A percentile compares a stretch with the other conserved stretches of the same genome.
These are phyloP conservation scores for Linum tenue DNA, from an alignment of 345 rosid species.

Conservation along the genomic window DNA sequence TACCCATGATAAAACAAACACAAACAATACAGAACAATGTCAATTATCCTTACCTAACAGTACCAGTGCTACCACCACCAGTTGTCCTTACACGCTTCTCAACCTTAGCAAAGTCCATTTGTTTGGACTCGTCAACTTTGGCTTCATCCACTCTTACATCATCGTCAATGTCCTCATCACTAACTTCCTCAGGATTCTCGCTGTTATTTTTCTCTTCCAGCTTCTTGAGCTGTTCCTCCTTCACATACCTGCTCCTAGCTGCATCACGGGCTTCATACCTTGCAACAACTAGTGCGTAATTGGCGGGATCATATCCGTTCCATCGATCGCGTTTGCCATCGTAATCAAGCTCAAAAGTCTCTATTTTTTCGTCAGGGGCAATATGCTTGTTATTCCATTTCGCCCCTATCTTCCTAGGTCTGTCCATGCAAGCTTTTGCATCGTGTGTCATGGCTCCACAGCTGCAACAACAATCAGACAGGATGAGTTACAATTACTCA, in stretches of 20 bases:
- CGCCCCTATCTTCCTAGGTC: conserved; percentile 68
- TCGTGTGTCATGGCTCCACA: conserved; percentile 91
- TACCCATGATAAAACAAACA: not conserved
- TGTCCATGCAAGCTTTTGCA: conserved; percentile 66
- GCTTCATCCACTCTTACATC: conserved; percentile 84
- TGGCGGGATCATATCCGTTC: conserved; percentile 76
- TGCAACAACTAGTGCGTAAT: conserved; percentile 61
- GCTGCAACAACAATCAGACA: conserved; percentile 20
- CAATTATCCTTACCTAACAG: conserved; percentile 49
- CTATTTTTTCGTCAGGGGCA: conserved; percentile 81
- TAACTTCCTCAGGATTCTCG: conserved; percentile 31
- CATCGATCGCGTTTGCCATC: conserved; percentile 89
- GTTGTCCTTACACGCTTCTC: conserved; percentile 97
- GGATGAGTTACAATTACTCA: not conserved
- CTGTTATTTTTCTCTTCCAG: conserved; percentile 68
- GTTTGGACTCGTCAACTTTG: conserved; percentile 74
- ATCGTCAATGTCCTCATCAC: conserved; percentile 68
- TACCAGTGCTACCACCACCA: conserved; percentile 98
- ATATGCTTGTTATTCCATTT: conserved; percentile 62
- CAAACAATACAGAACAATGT: not conserved
- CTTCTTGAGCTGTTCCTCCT: conserved; percentile 75
- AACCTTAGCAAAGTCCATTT: conserved; percentile 95
- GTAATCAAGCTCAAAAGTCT: conserved; percentile 70
- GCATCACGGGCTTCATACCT: conserved; percentile 72
- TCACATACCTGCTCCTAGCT: conserved; percentile 58